Percentiles rank a stretch among this genome's conserved stretches.
These are phyloP conservation scores for Botrytis porri DNA, from an alignment of 2,329 filamentous ascomycete species.

Conservation along the genomic window DNA sequence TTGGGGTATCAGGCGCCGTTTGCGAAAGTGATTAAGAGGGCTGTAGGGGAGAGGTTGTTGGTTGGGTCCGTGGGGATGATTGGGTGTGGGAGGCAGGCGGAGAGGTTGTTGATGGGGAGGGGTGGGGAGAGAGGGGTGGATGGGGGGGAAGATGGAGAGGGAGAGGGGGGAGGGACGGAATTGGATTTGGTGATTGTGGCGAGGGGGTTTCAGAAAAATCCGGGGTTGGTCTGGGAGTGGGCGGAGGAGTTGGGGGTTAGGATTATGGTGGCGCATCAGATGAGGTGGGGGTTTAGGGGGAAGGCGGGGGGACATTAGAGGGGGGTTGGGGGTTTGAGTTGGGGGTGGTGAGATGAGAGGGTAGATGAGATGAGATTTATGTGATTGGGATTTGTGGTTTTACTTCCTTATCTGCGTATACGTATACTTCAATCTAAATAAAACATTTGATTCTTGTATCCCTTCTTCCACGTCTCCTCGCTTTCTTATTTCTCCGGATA, in stretches of 20 bases:
- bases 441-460: too few species aligned
- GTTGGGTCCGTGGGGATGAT: slow-evolving; percentile 51
- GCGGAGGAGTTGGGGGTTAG: slow-evolving; percentile 51
- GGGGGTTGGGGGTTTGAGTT: background rate
- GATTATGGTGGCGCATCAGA: slow-evolving; percentile 51
- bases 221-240: slow-evolving; percentile 53
- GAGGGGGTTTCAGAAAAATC: slow-evolving; percentile 57
- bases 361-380: background rate
- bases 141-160: slow-evolving; percentile 36
- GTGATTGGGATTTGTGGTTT: background rate
- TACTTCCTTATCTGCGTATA: background rate
- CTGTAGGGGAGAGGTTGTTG: slow-evolving; percentile 58
- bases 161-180: slow-evolving; percentile 41
- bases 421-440: too few species aligned
- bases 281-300: slow-evolving; percentile 54
- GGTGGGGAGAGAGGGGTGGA: slow-evolving; percentile 24
- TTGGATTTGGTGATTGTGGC: slow-evolving; percentile 52
- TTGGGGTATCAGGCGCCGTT: slow-evolving; percentile 71
- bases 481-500: too few species aligned
- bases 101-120: slow-evolving; percentile 47
- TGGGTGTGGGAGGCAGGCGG: slow-evolving; percentile 44
- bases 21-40: slow-evolving; percentile 67
- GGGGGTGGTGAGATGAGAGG: background rate
- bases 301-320: slow-evolving; percentile 28
- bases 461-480: too few species aligned